Conservation (phyloP, 345 rosid species). For the Draba incana region DNA sequence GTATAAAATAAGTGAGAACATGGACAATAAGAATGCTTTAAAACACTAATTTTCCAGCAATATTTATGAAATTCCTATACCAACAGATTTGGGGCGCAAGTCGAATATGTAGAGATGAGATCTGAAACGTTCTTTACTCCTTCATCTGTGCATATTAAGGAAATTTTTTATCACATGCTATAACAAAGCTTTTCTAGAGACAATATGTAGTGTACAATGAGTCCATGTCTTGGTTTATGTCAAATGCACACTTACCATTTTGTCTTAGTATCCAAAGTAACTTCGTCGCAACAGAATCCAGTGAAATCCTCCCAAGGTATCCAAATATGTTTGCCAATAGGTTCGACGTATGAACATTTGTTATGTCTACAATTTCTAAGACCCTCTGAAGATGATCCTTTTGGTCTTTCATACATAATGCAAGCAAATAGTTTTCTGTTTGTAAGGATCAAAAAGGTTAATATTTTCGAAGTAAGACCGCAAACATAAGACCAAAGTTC, state of each 20-base stretch:
- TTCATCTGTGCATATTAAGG: constrained; percentile 49
- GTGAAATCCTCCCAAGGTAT: constrained; percentile 61
- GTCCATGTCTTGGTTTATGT: constrained; percentile 1
- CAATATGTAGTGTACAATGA: background rate
- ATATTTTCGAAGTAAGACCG: background rate
- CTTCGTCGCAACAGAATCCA: constrained; percentile 58
- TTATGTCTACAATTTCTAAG: constrained; percentile 63
- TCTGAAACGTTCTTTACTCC: constrained; percentile 52
- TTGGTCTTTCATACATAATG: constrained; percentile 65
- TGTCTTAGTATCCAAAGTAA: constrained; percentile 54
- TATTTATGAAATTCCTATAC: constrained; percentile 68
- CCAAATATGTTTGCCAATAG: constrained; percentile 52
- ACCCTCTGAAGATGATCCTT: constrained; percentile 58
- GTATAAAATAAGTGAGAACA: constrained; percentile 20
- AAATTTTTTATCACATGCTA: background rate
- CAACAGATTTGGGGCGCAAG: constrained; percentile 60
- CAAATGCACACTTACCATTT: constrained; percentile 49
- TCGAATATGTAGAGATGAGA: constrained; percentile 60
- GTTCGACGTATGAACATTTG: constrained; percentile 49
- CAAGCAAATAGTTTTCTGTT: constrained; percentile 74
- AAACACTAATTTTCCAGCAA: constrained; percentile 49
- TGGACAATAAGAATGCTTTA: constrained; percentile 10
- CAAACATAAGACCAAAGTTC: background rate
- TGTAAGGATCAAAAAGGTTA: background rate
- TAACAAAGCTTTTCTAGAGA: background rate